Evolutionary conservation across 2,329 filamentous ascomycete species (phyloP).

Genomic region (Trichoderma koningii): DNA sequence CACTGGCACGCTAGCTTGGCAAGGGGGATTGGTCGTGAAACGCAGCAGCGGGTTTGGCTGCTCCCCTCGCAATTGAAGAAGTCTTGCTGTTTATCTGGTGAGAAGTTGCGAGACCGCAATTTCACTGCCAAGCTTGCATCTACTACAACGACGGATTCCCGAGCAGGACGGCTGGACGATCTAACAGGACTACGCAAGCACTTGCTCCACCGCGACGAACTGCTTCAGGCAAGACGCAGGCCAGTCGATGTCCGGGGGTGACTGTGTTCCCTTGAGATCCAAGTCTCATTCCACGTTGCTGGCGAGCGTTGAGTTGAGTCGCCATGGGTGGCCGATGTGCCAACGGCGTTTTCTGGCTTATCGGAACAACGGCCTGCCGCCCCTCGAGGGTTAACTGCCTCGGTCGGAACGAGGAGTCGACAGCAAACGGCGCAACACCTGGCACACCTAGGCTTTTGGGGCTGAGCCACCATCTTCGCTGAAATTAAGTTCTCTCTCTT

Average conservation of each 20-base stretch:
- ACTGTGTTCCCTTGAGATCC: neutral
- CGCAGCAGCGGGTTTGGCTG: conserved; percentile 18
- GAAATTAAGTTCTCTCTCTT: conserved; percentile 7
- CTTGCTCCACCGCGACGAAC: neutral
- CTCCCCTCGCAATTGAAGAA: conserved; percentile 16
- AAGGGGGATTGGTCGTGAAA: conserved; percentile 22
- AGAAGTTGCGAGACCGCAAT: conserved; percentile 13
- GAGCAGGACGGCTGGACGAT: neutral
- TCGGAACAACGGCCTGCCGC: conserved; percentile 9
- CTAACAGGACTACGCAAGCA: neutral
- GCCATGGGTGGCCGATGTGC: neutral
- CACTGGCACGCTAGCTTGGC: conserved; percentile 10
- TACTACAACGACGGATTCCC: neutral
- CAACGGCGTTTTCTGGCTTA: neutral
- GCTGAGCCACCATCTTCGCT: conserved; percentile 15
- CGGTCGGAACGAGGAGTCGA: neutral
- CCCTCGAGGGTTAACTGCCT: neutral
- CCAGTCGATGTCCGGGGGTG: conserved; percentile 2
- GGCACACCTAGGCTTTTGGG: neutral
- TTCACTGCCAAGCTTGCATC: conserved; percentile 1
- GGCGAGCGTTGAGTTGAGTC: neutral
- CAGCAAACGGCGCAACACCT: neutral
- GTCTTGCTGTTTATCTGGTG: neutral
- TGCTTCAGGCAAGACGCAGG: neutral
- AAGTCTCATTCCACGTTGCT: neutral